phyloP scores from a whole-genome alignment of 208 protist genomes.

The Herpetomonas samuelpessoai region DNA sequence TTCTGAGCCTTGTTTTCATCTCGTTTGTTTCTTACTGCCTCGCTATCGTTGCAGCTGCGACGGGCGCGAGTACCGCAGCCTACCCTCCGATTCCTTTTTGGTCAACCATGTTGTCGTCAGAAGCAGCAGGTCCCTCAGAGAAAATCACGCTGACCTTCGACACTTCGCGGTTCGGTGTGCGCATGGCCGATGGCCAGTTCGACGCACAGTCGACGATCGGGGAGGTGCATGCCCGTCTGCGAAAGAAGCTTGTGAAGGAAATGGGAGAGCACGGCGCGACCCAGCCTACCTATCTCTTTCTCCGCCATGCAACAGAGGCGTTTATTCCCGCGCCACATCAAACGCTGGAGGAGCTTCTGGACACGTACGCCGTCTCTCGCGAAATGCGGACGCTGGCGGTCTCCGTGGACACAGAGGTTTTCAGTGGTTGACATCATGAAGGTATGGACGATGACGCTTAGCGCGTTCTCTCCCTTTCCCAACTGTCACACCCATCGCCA shows the following conservation, averaged over 20 bases:
- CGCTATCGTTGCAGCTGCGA: too few species aligned
- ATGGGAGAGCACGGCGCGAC: conserved; percentile 7
- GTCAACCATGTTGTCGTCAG: too few species aligned
- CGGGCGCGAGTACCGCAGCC: too few species aligned
- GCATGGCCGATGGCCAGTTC: conserved; percentile 49
- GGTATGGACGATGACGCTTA: too few species aligned
- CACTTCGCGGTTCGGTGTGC: conserved; percentile 36
- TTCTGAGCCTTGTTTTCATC: too few species aligned
- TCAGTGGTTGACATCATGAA: conserved; percentile 42
- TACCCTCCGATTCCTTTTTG: too few species aligned
- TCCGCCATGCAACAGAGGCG: conserved; percentile 59
- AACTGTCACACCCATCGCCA: too few species aligned
- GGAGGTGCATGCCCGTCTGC: conserved; percentile 51
- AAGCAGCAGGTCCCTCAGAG: conserved; percentile 10
- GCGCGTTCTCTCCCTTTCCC: too few species aligned
- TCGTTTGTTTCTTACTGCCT: too few species aligned
- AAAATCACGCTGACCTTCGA: conserved; percentile 65
- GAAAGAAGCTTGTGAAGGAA: conserved; percentile 50
- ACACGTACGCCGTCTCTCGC: conserved; percentile 38
- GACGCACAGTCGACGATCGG: conserved; percentile 57
- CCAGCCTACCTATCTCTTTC: conserved; percentile 44
- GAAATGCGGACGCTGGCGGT: conserved; percentile 44
- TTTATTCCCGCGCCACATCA: conserved; percentile 74
- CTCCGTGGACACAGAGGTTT: conserved; percentile 55
- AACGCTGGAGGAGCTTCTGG: conserved; percentile 49